These are phyloP conservation scores for Discostella pseudostelligera DNA, from an alignment of 108 stramenopile species.

Conservation along the genomic window DNA sequence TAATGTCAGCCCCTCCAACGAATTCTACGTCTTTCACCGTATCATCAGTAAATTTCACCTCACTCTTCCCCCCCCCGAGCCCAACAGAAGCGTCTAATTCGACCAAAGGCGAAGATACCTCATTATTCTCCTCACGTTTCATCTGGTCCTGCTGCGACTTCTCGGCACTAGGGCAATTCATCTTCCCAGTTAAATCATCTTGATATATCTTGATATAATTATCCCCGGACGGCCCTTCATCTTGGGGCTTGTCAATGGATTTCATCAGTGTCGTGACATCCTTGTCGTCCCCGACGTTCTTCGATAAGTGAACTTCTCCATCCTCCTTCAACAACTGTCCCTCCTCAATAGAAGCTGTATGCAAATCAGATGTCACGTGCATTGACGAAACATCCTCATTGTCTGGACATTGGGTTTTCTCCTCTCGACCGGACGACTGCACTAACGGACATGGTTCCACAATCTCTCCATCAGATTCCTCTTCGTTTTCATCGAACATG, in stretches of 20 bases:
- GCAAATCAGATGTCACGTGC: neutral
- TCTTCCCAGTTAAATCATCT: neutral
- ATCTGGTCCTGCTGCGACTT: neutral
- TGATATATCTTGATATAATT: neutral
- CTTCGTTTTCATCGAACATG: neutral
- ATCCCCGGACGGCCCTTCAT: neutral
- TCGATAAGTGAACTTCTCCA: neutral
- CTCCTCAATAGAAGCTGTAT: neutral
- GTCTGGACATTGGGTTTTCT: neutral
- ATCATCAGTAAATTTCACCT: neutral
- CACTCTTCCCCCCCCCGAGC: neutral
- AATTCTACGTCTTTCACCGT: neutral
- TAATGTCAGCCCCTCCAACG: neutral
- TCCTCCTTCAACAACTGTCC: neutral
- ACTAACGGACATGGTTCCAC: neutral
- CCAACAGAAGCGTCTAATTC: no score
- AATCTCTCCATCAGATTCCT: neutral
- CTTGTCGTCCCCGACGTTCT: neutral
- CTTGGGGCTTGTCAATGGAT: slow-evolving; percentile 1
- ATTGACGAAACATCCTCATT: neutral
- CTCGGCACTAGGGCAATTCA: neutral
- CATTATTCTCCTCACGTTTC: neutral
- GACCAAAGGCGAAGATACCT: neutral
- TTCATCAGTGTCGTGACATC: neutral
- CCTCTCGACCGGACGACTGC: neutral